Evolutionary conservation across 495 filamentous ascomycete species (phyloP).

Genomic region (Lindgomyces ingoldianus): DNA sequence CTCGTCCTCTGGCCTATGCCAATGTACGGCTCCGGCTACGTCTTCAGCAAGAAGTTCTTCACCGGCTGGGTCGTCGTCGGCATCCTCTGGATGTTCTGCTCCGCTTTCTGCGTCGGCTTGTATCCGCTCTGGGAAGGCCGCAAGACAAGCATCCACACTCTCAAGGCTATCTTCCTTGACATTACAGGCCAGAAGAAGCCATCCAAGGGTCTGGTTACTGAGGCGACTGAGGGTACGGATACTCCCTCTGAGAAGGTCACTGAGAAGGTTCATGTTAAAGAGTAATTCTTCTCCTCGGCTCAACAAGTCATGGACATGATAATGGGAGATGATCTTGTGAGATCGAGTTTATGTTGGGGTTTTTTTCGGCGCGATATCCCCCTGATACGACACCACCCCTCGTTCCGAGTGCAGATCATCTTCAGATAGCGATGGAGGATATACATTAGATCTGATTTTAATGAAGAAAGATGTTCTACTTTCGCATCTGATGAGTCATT

Average conservation of each 20-base stretch:
- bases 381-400: slow-evolving; percentile 6
- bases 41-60: slow-evolving; percentile 90
- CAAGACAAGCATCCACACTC: slow-evolving; percentile 63
- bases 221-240: slow-evolving; percentile 34
- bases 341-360: neutral
- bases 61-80: slow-evolving; percentile 88
- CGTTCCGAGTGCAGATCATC: too few relatives aligned
- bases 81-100: slow-evolving; percentile 84
- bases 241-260: slow-evolving; percentile 37
- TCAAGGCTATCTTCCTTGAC: slow-evolving; percentile 68
- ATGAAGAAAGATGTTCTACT: too few relatives aligned
- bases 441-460: too few relatives aligned
- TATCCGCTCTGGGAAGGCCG: slow-evolving; percentile 85
- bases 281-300: too few relatives aligned
- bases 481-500: too few relatives aligned
- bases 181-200: slow-evolving; percentile 60
- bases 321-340: neutral
- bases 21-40: slow-evolving; percentile 82
- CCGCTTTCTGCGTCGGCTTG: slow-evolving; percentile 65
- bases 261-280: slow-evolving; percentile 25
- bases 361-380: slow-evolving; percentile 18
- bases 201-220: slow-evolving; percentile 32
- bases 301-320: too few relatives aligned
- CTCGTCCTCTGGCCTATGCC: slow-evolving; percentile 94
- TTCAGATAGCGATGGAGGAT: too few relatives aligned